phyloP scores from a whole-genome alignment of 495 filamentous ascomycete species.

The Halenospora varia region DNA sequence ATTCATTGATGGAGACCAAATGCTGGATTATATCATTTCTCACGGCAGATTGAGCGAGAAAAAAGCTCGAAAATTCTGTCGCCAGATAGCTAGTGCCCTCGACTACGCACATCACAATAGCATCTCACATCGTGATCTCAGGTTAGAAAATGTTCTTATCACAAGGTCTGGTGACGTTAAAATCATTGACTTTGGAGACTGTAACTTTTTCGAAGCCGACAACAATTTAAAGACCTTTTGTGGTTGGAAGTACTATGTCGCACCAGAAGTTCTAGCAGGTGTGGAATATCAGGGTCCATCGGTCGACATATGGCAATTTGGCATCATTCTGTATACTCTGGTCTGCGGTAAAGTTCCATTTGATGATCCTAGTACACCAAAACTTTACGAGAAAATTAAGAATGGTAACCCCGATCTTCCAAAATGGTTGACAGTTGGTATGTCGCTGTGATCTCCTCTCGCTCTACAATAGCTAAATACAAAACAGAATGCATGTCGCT shows the following conservation, averaged over 20 bases:
- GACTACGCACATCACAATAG: conserved; percentile 99
- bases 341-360: conserved; percentile 99
- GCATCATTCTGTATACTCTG: conserved; percentile 94
- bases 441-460: conserved; percentile 26
- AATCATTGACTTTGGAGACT: conserved; percentile 98
- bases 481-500: conserved; percentile 78
- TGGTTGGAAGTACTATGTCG: conserved; percentile 96
- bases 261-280: conserved; percentile 90
- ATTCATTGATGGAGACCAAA: conserved; percentile 98
- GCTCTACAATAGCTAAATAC: not conserved
- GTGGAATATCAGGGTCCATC: conserved; percentile 93
- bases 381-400: conserved; percentile 98
- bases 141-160: conserved; percentile 99
- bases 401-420: conserved; percentile 95
- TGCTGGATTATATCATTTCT: conserved; percentile 99
- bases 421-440: conserved; percentile 84
- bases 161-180: conserved; percentile 99
- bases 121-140: conserved; percentile 96
- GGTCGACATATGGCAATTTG: conserved; percentile 98
- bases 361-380: conserved; percentile 98
- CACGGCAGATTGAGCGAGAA: conserved; percentile 98
- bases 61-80: conserved; percentile 93
- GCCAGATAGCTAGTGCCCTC: conserved; percentile 93
- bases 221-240: conserved; percentile 94
- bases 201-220: conserved; percentile 89